A percentile compares a stretch with the other conserved stretches of the same genome.
Conservation (phyloP, 176 grass and related monocot genomes). For the Oryza punctata region DNA sequence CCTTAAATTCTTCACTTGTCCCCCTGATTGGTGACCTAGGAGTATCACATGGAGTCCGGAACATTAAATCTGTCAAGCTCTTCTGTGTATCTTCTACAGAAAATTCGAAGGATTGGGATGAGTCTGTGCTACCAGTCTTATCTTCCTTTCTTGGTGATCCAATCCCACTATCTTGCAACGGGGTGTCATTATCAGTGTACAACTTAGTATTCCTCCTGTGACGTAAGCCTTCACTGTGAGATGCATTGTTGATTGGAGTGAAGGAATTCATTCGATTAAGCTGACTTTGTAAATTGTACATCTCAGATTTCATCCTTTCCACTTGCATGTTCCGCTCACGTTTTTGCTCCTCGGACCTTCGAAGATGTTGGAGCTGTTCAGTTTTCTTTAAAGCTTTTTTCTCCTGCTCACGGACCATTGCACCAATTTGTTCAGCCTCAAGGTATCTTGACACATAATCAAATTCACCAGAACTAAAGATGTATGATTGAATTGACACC, state of each 20-base stretch:
- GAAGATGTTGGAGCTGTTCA: constrained; percentile 80
- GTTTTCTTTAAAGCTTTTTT: constrained; percentile 93
- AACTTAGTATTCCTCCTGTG: constrained; percentile 57
- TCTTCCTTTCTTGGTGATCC: constrained; percentile 43
- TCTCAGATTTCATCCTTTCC: constrained; percentile 97
- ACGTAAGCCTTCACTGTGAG: constrained; percentile 64
- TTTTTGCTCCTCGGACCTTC: constrained; percentile 88
- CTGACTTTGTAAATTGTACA: constrained; percentile 95
- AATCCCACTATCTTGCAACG: constrained; percentile 43
- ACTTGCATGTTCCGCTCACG: constrained; percentile 85
- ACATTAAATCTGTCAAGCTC: constrained; percentile 39
- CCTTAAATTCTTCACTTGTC: constrained; percentile 57
- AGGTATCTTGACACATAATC: constrained; percentile 96
- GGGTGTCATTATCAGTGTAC: constrained; percentile 26
- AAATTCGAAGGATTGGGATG: constrained; percentile 65
- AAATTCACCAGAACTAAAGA: constrained; percentile 87
- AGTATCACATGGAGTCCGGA: constrained; percentile 43
- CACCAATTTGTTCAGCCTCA: constrained; percentile 95
- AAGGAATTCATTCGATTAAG: constrained; percentile 81
- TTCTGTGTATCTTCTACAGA: constrained; percentile 51
- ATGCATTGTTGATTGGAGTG: constrained; percentile 47
- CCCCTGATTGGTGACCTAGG: constrained; percentile 47
- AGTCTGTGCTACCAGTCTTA: constrained; percentile 51
- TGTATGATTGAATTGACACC: constrained; percentile 92
- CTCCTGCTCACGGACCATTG: constrained; percentile 93